phyloP scores from a whole-genome alignment of 805 yeast genomes.

The Candida suzukii region DNA sequence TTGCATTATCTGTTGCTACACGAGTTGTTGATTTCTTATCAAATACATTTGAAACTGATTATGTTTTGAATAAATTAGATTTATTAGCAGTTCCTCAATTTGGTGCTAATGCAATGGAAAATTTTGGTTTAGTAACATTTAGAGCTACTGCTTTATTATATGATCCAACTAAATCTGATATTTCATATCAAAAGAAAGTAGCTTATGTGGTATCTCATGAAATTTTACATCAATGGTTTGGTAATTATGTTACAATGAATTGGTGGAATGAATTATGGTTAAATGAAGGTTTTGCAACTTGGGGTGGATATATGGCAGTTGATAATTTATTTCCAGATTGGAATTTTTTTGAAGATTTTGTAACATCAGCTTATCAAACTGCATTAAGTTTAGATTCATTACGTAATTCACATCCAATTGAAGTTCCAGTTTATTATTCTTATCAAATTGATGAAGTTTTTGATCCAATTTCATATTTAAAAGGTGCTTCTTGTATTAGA shows the following conservation, averaged over 20 bases:
- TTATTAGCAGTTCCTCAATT: slow-evolving; percentile 73
- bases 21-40: slow-evolving; percentile 45
- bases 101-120: slow-evolving; percentile 87
- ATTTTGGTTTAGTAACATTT: slow-evolving; percentile 76
- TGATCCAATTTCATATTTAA: slow-evolving; percentile 73
- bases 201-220: slow-evolving; percentile 83
- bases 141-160: slow-evolving; percentile 52
- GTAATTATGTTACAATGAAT: slow-evolving; percentile 82
- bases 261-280: slow-evolving; percentile 95
- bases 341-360: slow-evolving; percentile 60
- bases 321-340: slow-evolving; percentile 71
- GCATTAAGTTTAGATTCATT: slow-evolving; percentile 51
- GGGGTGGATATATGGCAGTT: slow-evolving; percentile 69
- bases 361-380: slow-evolving; percentile 42
- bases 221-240: slow-evolving; percentile 89
- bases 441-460: slow-evolving; percentile 76
- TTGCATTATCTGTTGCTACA: slow-evolving; percentile 41
- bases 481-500: slow-evolving; percentile 72
- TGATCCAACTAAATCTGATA: slow-evolving; percentile 39
- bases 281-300: slow-evolving; percentile 87
- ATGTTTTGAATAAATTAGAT: slow-evolving; percentile 81
- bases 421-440: slow-evolving; percentile 74
- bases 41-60: slow-evolving; percentile 40
- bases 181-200: slow-evolving; percentile 57
- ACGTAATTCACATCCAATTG: slow-evolving; percentile 69